Evolutionary conservation across 331 rosid genomes (phyloP).

Genomic region (Telfairia occidentalis): DNA sequence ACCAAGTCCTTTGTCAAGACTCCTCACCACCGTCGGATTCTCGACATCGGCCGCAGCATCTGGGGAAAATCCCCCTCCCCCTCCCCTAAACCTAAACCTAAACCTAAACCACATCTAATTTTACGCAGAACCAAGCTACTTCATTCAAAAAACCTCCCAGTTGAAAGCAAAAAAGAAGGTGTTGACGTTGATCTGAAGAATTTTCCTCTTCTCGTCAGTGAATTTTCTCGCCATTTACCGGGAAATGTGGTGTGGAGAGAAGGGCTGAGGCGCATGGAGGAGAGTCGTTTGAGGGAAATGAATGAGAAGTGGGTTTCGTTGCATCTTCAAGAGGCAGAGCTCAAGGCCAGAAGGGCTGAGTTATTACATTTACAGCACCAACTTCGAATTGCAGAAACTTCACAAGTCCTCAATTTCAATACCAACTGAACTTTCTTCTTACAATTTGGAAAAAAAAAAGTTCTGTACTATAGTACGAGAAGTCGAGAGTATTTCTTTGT

Average conservation of each 20-base stretch:
- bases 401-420: neutral
- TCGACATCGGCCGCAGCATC: conserved; percentile 18
- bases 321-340: conserved; percentile 16
- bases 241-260: conserved; percentile 15
- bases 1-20: conserved; percentile 19
- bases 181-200: neutral
- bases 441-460: neutral
- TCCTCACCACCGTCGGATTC: conserved; percentile 14
- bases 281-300: neutral
- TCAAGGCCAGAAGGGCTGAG: conserved; percentile 15
- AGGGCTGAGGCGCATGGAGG: conserved; percentile 12
- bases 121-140: no score
- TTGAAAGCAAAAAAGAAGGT: neutral
- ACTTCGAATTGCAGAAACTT: neutral
- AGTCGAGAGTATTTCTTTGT: neutral
- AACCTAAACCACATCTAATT: no score
- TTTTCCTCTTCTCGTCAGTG: conserved; percentile 10
- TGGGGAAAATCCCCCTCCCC: conserved; percentile 15
- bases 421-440: neutral
- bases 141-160: neutral
- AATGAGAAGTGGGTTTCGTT: conserved; percentile 18
- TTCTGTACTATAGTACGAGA: neutral
- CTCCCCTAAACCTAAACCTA: no score
- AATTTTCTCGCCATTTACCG: conserved; percentile 3
- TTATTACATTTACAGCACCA: neutral